phyloP scores from a whole-genome alignment of 2,329 filamentous ascomycete genomes.

The Escovopsis weberi region DNA sequence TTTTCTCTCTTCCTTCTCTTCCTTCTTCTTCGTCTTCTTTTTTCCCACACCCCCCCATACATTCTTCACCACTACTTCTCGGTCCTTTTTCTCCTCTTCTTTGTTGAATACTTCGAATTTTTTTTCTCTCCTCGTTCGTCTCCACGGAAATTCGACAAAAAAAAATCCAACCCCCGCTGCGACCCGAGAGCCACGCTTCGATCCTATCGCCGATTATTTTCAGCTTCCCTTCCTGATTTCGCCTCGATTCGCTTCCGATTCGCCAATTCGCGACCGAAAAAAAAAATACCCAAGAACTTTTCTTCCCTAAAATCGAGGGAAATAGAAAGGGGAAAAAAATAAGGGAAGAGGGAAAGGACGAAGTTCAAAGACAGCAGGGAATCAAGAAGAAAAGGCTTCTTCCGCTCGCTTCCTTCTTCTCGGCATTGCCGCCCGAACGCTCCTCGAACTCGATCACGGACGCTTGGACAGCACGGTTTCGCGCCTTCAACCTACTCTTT shows the following conservation, averaged over 20 bases:
- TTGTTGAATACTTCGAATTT: not conserved
- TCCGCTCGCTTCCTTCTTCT: not conserved
- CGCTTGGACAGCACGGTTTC: constrained; percentile 2
- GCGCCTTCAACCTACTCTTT: not conserved
- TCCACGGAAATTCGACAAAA: not conserved
- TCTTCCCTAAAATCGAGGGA: not conserved
- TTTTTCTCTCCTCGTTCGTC: not conserved
- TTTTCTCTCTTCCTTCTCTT: no score
- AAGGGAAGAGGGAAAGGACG: not conserved
- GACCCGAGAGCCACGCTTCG: not conserved
- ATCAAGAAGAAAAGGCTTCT: not conserved
- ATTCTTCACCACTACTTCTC: not conserved
- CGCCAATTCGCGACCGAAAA: not conserved
- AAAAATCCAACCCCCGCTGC: not conserved
- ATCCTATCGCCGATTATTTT: not conserved
- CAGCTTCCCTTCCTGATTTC: not conserved
- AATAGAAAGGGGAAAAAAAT: not conserved
- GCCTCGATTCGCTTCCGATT: not conserved
- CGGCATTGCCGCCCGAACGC: not conserved
- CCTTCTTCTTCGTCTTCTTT: not conserved
- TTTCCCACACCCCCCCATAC: not conserved
- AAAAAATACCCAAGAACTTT: no score
- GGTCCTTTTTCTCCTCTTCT: not conserved
- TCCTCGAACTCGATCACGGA: not conserved
- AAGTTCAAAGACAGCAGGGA: not conserved